These are phyloP conservation scores for Flaveria trinervia DNA, from an alignment of 129 eudicot genomes.

Conservation along the genomic window DNA sequence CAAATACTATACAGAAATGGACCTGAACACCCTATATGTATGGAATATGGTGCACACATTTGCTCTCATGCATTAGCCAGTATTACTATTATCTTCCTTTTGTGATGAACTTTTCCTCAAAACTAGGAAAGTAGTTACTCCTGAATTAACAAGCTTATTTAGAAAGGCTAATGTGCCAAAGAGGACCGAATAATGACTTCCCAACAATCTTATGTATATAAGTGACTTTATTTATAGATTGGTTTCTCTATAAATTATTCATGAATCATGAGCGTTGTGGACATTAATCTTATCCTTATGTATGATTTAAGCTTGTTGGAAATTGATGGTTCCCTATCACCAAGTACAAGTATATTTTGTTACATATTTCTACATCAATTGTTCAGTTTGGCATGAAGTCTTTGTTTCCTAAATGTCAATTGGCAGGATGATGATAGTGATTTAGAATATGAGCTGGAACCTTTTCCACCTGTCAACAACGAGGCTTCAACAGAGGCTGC, in stretches of 20 bases:
- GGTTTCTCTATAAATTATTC: background rate
- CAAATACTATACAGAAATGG: background rate
- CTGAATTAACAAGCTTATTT: background rate
- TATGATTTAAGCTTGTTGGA: background rate
- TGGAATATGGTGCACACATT: background rate
- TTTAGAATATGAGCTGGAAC: constrained; percentile 81
- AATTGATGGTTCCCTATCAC: background rate
- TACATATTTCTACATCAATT: background rate
- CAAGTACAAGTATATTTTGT: background rate
- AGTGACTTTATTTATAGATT: background rate
- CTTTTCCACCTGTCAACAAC: constrained; percentile 61
- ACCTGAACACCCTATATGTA: background rate
- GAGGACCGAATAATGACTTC: background rate
- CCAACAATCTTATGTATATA: background rate
- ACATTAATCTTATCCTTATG: background rate
- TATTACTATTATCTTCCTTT: background rate
- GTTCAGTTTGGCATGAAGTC: constrained; percentile 4
- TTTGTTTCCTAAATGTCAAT: background rate
- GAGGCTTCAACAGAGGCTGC: constrained; percentile 83
- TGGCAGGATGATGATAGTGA: constrained; percentile 97
- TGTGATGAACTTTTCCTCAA: background rate
- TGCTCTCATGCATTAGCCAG: background rate
- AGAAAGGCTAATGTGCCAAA: background rate
- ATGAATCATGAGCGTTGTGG: background rate
- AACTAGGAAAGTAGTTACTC: background rate